Conservation (phyloP, 352 stramenopile genomes). For the Globisporangium viniferum region DNA sequence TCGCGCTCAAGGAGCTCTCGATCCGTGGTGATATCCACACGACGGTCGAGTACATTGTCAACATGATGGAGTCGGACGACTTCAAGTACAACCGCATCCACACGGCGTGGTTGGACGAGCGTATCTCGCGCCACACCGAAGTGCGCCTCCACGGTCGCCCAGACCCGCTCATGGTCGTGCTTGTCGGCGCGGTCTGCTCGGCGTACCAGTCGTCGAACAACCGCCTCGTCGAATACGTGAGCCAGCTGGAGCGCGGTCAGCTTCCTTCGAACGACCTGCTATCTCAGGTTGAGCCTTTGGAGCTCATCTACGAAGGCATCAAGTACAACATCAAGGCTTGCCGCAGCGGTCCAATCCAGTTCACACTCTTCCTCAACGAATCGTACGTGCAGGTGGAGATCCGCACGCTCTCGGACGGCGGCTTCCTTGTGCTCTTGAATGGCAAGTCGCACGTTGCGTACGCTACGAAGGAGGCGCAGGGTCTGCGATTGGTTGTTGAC, state of each 20-base stretch:
- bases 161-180: conserved; percentile 83
- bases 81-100: conserved; percentile 99
- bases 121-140: conserved; percentile 94
- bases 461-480: conserved; percentile 88
- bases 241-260: conserved; percentile 88
- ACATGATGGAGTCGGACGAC: conserved; percentile 98
- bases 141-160: conserved; percentile 79
- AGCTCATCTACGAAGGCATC: conserved; percentile 98
- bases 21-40: conserved; percentile 99
- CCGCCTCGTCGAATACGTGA: conserved; percentile 75
- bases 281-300: conserved; percentile 78
- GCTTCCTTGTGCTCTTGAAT: conserved; percentile 97
- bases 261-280: conserved; percentile 90
- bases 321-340: conserved; percentile 97
- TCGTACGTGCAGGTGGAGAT: conserved; percentile 93
- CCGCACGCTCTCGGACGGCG: conserved; percentile 95
- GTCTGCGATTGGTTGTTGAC: conserved; percentile 93
- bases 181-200: conserved; percentile 86
- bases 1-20: conserved; percentile 98
- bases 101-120: conserved; percentile 98
- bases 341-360: conserved; percentile 89
- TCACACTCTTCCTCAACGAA: conserved; percentile 89
- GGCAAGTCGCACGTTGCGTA: conserved; percentile 98
- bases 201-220: conserved; percentile 78
- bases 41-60: conserved; percentile 99